phyloP scores from a whole-genome alignment of 352 stramenopile species.

The Elongisporangium undulatum region DNA sequence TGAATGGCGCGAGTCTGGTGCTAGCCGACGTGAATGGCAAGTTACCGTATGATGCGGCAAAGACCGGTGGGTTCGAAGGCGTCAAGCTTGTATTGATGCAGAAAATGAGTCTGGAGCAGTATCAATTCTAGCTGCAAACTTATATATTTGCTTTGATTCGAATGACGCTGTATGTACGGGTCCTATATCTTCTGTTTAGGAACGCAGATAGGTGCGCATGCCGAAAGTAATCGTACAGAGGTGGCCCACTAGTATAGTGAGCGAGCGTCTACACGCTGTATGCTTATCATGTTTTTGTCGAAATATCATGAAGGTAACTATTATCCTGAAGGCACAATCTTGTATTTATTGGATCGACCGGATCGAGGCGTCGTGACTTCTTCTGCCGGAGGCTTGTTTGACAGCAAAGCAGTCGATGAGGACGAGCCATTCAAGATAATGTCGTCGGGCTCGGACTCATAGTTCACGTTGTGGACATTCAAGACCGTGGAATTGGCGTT shows the following conservation, averaged over 20 bases:
- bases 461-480: neutral
- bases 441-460: neutral
- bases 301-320: neutral
- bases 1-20: slow-evolving; percentile 75
- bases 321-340: slow-evolving; percentile 14
- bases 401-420: neutral
- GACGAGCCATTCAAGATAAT: neutral
- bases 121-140: slow-evolving; percentile 31
- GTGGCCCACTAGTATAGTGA: neutral
- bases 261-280: neutral
- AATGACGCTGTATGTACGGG: slow-evolving; percentile 5
- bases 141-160: neutral
- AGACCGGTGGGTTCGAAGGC: slow-evolving; percentile 48
- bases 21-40: slow-evolving; percentile 37
- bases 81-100: slow-evolving; percentile 64
- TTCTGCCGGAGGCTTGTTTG: neutral
- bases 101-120: slow-evolving; percentile 68
- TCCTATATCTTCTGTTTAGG: neutral
- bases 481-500: neutral
- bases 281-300: neutral
- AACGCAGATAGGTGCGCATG: neutral
- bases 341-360: slow-evolving; percentile 15
- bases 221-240: neutral
- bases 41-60: slow-evolving; percentile 58
- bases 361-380: neutral